Conservation (phyloP, 2,329 filamentous ascomycete genomes). For the Epichloe aotearoae region DNA sequence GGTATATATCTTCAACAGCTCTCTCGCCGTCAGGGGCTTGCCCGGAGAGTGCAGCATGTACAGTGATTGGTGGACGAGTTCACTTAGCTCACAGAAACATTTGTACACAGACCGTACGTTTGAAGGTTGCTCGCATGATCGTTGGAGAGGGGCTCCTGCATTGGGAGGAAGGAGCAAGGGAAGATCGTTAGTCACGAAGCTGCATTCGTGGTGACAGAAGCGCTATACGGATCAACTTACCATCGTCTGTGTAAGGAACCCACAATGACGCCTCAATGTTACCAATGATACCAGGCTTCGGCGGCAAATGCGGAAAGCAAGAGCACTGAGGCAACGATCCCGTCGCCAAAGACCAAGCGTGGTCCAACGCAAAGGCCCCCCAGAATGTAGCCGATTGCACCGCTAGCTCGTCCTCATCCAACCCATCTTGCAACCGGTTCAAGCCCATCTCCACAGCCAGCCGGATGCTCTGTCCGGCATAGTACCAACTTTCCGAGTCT, state of each 20-base stretch:
- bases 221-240: constrained; percentile 19
- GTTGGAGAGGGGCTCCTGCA: constrained; percentile 37
- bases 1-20: constrained; percentile 50
- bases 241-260: constrained; percentile 46
- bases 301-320: constrained; percentile 39
- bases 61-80: constrained; percentile 58
- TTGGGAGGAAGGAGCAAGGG: background rate
- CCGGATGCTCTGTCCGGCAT: constrained; percentile 58
- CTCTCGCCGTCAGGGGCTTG: constrained; percentile 48
- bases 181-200: background rate
- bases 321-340: constrained; percentile 49
- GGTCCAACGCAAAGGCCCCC: constrained; percentile 51
- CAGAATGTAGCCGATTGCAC: constrained; percentile 48
- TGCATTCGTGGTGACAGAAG: background rate
- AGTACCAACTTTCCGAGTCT: constrained; percentile 60
- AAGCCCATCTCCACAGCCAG: constrained; percentile 61
- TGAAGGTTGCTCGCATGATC: constrained; percentile 47
- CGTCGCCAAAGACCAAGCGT: constrained; percentile 53
- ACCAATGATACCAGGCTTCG: constrained; percentile 46
- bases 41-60: constrained; percentile 62
- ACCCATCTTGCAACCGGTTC: constrained; percentile 38
- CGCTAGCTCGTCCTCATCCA: constrained; percentile 41
- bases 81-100: constrained; percentile 58
- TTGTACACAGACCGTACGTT: constrained; percentile 57
- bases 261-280: constrained; percentile 47